Percentiles rank a stretch among this genome's conserved stretches.
Evolutionary conservation across 441 rosid genomes (phyloP).

Genomic region (Cnidoscolus chayamansa): DNA sequence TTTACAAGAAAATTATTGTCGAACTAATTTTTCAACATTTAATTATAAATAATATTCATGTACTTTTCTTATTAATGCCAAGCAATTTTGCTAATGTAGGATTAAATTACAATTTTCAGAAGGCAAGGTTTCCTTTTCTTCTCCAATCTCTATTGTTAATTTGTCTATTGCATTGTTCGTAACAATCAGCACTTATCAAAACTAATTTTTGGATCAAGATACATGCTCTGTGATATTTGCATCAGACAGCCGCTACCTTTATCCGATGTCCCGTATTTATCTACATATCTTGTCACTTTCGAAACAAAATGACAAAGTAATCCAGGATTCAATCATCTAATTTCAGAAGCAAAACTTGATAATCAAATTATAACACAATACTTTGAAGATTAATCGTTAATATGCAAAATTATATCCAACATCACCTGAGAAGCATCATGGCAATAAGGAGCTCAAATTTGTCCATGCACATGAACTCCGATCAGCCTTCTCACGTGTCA

Average conservation of each 20-base stretch:
- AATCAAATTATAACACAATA: background rate
- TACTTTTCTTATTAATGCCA: too few relatives aligned
- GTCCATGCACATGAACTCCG: conserved; percentile 23
- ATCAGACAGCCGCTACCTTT: background rate
- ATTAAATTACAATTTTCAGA: too few relatives aligned
- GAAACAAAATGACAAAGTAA: background rate
- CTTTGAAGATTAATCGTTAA: background rate
- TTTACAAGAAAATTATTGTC: too few relatives aligned
- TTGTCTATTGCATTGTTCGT: too few relatives aligned
- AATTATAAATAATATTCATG: too few relatives aligned
- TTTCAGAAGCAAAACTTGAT: background rate
- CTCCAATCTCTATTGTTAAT: too few relatives aligned
- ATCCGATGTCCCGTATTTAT: background rate
- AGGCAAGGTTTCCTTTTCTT: too few relatives aligned
- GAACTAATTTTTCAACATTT: too few relatives aligned
- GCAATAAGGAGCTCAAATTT: conserved; percentile 27
- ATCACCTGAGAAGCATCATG: conserved; percentile 48
- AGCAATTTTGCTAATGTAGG: too few relatives aligned
- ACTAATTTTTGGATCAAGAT: too few relatives aligned
- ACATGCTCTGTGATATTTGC: background rate
- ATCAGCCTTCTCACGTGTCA: conserved; percentile 40
- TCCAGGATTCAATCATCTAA: background rate
- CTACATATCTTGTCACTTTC: background rate
- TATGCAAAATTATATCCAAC: conserved; percentile 15
- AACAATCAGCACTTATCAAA: too few relatives aligned